These are phyloP conservation scores for Fusarium torulosum DNA, from an alignment of 2,329 filamentous ascomycete species.

Conservation along the genomic window DNA sequence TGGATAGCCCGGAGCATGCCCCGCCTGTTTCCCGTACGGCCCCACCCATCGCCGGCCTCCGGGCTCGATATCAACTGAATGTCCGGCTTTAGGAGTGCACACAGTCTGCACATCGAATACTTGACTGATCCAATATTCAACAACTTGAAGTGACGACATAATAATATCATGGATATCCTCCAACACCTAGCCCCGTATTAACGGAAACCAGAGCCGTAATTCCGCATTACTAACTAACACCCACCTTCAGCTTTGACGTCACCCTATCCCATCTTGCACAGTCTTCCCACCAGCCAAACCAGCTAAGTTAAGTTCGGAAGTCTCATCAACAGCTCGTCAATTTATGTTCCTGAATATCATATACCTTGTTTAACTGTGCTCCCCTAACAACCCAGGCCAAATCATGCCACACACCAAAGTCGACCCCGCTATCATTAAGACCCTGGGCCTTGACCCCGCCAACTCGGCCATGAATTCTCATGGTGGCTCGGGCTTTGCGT, in stretches of 20 bases:
- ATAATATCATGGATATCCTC: not conserved
- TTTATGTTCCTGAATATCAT: not conserved
- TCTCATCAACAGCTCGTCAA: not conserved
- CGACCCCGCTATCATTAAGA: slow-evolving; percentile 51
- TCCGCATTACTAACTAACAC: slow-evolving; percentile 36
- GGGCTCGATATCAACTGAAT: not conserved
- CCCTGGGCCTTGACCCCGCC: slow-evolving; percentile 69
- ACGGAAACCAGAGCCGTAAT: not conserved
- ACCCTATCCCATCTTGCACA: slow-evolving; percentile 45
- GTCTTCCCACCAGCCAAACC: slow-evolving; percentile 5
- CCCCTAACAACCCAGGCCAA: not conserved
- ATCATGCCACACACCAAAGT: slow-evolving; percentile 36
- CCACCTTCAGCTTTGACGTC: slow-evolving; percentile 45
- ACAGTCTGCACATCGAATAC: not conserved
- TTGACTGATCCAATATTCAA: not conserved
- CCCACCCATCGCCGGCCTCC: not conserved
- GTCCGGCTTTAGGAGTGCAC: not conserved
- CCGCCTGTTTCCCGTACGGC: not conserved
- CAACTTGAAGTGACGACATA: not conserved
- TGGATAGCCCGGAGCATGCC: not conserved
- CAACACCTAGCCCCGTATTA: not conserved
- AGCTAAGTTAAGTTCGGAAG: slow-evolving; percentile 1
- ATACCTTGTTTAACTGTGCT: not conserved
- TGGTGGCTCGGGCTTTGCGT: slow-evolving; percentile 76
- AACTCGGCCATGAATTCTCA: slow-evolving; percentile 69